A percentile compares a stretch with the other conserved stretches of the same genome.
phyloP scores from a whole-genome alignment of 257 asterid genomes.

The Nicotiana noctiflora region DNA sequence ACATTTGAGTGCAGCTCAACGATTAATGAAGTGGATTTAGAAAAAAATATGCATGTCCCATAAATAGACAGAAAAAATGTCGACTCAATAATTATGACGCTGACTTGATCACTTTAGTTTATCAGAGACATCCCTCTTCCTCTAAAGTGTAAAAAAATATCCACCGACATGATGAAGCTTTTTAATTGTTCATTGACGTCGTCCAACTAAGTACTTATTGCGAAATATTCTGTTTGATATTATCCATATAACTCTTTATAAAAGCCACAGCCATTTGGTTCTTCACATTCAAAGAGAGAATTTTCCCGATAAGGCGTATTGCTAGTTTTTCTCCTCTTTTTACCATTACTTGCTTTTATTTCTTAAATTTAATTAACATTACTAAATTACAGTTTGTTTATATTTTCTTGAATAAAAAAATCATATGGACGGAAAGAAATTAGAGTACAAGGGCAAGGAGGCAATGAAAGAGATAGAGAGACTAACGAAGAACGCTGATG shows the following conservation, averaged over 20 bases:
- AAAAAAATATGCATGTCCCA: too few relatives aligned
- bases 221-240: neutral
- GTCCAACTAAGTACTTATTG: neutral
- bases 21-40: too few relatives aligned
- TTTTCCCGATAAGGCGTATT: neutral
- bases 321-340: neutral
- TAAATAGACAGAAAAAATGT: too few relatives aligned
- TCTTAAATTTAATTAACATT: neutral
- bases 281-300: neutral
- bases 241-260: neutral
- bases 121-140: neutral
- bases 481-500: slow-evolving; percentile 39
- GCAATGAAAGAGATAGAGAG: slow-evolving; percentile 58
- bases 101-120: too few relatives aligned
- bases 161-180: neutral
- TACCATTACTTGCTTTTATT: too few relatives aligned
- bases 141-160: neutral
- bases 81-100: too few relatives aligned
- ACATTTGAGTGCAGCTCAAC: too few relatives aligned
- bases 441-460: slow-evolving; percentile 63
- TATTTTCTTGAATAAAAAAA: neutral
- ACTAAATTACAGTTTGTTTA: neutral
- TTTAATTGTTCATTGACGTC: neutral
- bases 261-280: neutral
- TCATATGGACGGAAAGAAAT: slow-evolving; percentile 58